phyloP scores from a whole-genome alignment of 306 rosid species.

The Dalbergia cultrata region DNA sequence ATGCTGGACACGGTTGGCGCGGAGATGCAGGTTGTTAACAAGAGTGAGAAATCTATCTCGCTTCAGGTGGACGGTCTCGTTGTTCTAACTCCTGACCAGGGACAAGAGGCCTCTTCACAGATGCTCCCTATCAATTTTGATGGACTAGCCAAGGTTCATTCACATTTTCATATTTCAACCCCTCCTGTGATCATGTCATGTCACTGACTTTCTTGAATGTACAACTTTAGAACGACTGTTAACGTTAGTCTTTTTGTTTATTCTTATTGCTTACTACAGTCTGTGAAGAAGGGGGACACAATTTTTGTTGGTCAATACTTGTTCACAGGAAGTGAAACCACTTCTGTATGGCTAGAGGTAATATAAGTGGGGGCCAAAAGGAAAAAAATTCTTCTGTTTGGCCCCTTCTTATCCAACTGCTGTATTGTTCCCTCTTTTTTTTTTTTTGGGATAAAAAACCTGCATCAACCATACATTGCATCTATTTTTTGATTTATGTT shows the following conservation, averaged over 20 bases:
- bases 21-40: slow-evolving; percentile 88
- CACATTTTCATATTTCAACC: not conserved
- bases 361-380: slow-evolving; percentile 11
- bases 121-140: slow-evolving; percentile 85
- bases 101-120: slow-evolving; percentile 82
- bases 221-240: not conserved
- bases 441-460: not conserved
- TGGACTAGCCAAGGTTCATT: slow-evolving; percentile 81
- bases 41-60: slow-evolving; percentile 69
- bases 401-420: not conserved
- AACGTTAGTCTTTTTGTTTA: slow-evolving; percentile 34
- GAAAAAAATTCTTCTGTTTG: slow-evolving; percentile 1
- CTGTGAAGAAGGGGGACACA: slow-evolving; percentile 89
- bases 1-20: slow-evolving; percentile 93
- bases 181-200: slow-evolving; percentile 5
- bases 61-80: slow-evolving; percentile 68
- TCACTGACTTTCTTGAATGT: slow-evolving; percentile 4
- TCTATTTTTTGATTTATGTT: slow-evolving; percentile 35
- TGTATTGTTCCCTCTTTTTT: slow-evolving; percentile 10
- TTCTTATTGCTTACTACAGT: slow-evolving; percentile 63
- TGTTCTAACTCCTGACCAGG: slow-evolving; percentile 76
- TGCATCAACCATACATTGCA: slow-evolving; percentile 12
- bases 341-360: slow-evolving; percentile 99
- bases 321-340: slow-evolving; percentile 99
- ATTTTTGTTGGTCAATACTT: slow-evolving; percentile 95